phyloP scores from a whole-genome alignment of 2,329 filamentous ascomycete genomes.

The Byssothecium circinans region DNA sequence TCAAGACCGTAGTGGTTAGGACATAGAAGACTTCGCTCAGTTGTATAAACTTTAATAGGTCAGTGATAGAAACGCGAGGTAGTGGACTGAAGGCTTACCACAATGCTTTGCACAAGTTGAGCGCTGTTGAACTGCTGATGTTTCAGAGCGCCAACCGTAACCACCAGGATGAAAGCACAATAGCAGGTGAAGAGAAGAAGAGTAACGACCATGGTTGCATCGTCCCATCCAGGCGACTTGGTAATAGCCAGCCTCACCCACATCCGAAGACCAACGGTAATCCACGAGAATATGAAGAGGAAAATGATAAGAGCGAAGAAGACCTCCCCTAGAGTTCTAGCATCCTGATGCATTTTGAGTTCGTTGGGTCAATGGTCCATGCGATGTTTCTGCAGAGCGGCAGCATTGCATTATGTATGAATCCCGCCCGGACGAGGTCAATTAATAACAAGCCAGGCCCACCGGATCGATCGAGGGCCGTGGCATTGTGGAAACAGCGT shows the following conservation, averaged over 20 bases:
- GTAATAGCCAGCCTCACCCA: conserved; percentile 39
- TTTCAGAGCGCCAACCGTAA: conserved; percentile 16
- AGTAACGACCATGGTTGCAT: conserved; percentile 34
- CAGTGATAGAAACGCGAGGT: too few relatives aligned
- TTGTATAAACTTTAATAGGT: conserved; percentile 30
- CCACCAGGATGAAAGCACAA: conserved; percentile 28
- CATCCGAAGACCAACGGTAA: conserved; percentile 33
- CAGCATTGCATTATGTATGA: background rate
- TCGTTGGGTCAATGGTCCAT: background rate
- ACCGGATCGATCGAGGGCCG: conserved; percentile 14
- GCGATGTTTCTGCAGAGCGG: background rate
- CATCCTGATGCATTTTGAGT: conserved; percentile 5
- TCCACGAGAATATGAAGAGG: conserved; percentile 31
- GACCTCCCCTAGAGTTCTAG: conserved; percentile 25
- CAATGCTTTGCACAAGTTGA: background rate
- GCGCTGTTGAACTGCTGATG: conserved; percentile 12
- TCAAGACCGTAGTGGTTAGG: conserved; percentile 52
- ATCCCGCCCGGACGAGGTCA: background rate
- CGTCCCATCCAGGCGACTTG: conserved; percentile 39
- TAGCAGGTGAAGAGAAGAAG: conserved; percentile 34
- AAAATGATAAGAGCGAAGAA: conserved; percentile 24
- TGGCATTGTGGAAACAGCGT: conserved; percentile 9
- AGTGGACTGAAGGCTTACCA: conserved; percentile 1
- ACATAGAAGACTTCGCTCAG: conserved; percentile 55
- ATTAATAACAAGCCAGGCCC: conserved; percentile 3